phyloP scores from a whole-genome alignment of 2,329 filamentous ascomycete genomes.

The Drechslerella coelobrocha region DNA sequence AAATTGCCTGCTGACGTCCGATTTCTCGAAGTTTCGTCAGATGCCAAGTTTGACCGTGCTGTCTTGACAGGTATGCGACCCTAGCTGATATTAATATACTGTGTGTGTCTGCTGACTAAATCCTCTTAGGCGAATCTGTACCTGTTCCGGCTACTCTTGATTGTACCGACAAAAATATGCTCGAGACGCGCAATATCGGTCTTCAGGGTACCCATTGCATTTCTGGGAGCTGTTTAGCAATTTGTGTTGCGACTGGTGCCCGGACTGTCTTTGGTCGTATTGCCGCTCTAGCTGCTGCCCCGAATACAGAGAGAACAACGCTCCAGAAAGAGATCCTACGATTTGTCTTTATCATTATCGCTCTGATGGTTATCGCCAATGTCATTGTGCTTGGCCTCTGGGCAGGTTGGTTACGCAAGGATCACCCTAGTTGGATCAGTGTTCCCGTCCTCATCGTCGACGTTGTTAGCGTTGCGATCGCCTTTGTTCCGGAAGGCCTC shows the following conservation, averaged over 20 bases:
- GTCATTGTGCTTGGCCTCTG: slow-evolving; percentile 71
- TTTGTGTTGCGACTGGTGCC: slow-evolving; percentile 76
- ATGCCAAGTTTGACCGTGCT: slow-evolving; percentile 75
- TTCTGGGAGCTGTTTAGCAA: slow-evolving; percentile 66
- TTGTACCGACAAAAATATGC: slow-evolving; percentile 74
- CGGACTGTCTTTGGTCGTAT: slow-evolving; percentile 77
- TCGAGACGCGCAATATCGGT: slow-evolving; percentile 77
- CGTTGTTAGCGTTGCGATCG: slow-evolving; percentile 74
- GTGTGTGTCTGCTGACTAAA: neutral
- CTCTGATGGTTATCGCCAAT: slow-evolving; percentile 72
- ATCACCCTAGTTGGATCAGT: slow-evolving; percentile 74
- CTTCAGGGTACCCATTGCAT: slow-evolving; percentile 81
- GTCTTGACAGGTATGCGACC: slow-evolving; percentile 69
- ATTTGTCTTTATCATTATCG: slow-evolving; percentile 74
- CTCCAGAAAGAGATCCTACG: slow-evolving; percentile 75
- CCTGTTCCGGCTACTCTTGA: slow-evolving; percentile 70
- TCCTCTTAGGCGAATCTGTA: slow-evolving; percentile 66
- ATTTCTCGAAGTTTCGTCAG: slow-evolving; percentile 71
- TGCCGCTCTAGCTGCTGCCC: slow-evolving; percentile 73
- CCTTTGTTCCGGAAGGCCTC: slow-evolving; percentile 77
- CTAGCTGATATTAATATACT: neutral
- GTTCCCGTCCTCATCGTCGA: slow-evolving; percentile 75
- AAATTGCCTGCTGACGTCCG: slow-evolving; percentile 77
- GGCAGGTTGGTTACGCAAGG: slow-evolving; percentile 72
- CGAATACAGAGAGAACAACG: slow-evolving; percentile 71